phyloP scores from a whole-genome alignment of 352 stramenopile genomes.

The Phytophthora cactorum region DNA sequence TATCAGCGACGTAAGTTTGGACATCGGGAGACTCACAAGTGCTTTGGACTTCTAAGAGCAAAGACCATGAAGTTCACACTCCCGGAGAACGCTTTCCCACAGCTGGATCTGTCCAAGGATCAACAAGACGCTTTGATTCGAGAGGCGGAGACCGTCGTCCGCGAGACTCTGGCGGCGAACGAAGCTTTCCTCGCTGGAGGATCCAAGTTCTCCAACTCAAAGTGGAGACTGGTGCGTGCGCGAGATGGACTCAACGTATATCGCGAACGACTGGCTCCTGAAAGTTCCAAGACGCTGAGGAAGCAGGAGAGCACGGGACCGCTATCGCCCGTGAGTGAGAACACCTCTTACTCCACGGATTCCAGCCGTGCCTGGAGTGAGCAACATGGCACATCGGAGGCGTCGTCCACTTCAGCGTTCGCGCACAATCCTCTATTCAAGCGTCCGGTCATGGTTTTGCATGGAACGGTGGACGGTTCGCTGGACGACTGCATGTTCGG shows the following conservation, averaged over 20 bases:
- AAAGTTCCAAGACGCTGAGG: neutral
- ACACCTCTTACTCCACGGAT: constrained; percentile 12
- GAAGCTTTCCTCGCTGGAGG: constrained; percentile 40
- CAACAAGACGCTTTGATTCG: constrained; percentile 34
- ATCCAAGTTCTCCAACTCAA: constrained; percentile 28
- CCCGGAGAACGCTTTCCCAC: constrained; percentile 42
- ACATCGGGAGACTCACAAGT: constrained; percentile 4
- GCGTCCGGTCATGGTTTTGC: constrained; percentile 40
- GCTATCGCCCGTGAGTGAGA: constrained; percentile 5
- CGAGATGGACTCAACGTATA: constrained; percentile 46
- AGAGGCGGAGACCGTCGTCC: constrained; percentile 47
- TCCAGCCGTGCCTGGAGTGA: constrained; percentile 15
- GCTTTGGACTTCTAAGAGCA: constrained; percentile 4
- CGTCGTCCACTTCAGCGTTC: constrained; percentile 11
- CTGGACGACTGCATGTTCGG: constrained; percentile 60
- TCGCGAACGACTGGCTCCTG: constrained; percentile 17
- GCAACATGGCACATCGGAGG: constrained; percentile 4
- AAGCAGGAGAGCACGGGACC: neutral
- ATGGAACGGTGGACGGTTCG: constrained; percentile 50
- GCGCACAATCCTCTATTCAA: constrained; percentile 28
- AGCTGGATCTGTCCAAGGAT: constrained; percentile 36
- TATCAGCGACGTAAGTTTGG: neutral
- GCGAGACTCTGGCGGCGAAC: constrained; percentile 48
- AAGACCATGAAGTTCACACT: constrained; percentile 50
- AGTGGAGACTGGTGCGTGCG: constrained; percentile 52